These are phyloP conservation scores for Solanum arcanum DNA, from an alignment of 257 asterid species.

Conservation along the genomic window DNA sequence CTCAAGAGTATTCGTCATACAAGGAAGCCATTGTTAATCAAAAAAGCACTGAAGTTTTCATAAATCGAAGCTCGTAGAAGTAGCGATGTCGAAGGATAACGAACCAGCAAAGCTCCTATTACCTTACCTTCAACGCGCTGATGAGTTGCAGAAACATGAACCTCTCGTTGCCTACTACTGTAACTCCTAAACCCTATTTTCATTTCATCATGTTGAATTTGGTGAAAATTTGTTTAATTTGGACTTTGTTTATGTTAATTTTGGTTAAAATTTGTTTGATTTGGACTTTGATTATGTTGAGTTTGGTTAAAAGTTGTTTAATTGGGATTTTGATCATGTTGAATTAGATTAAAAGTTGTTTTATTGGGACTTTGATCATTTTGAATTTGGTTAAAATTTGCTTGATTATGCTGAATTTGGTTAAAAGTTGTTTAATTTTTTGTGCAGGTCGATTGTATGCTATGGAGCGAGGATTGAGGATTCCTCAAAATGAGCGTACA, in stretches of 20 bases:
- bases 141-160: constrained; percentile 39
- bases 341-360: not conserved
- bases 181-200: constrained; percentile 1
- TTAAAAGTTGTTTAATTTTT: not conserved
- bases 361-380: not conserved
- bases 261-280: not conserved
- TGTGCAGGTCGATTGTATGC: constrained; percentile 87
- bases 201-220: not conserved
- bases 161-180: constrained; percentile 44
- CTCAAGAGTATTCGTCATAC: not conserved
- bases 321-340: not conserved
- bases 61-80: not conserved
- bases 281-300: not conserved
- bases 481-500: constrained; percentile 78
- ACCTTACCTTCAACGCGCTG: constrained; percentile 42
- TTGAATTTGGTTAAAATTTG: not conserved
- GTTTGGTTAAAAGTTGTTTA: not conserved
- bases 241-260: not conserved
- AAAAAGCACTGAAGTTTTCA: not conserved
- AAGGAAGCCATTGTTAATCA: not conserved
- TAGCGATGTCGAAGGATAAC: constrained; percentile 24
- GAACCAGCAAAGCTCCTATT: constrained; percentile 33
- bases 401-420: not conserved
- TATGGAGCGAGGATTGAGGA: constrained; percentile 86
- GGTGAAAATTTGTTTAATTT: not conserved